Percentiles rank a stretch among this genome's conserved stretches.
Conservation (phyloP, 345 rosid genomes). For the Rhodomyrtus tomentosa region DNA sequence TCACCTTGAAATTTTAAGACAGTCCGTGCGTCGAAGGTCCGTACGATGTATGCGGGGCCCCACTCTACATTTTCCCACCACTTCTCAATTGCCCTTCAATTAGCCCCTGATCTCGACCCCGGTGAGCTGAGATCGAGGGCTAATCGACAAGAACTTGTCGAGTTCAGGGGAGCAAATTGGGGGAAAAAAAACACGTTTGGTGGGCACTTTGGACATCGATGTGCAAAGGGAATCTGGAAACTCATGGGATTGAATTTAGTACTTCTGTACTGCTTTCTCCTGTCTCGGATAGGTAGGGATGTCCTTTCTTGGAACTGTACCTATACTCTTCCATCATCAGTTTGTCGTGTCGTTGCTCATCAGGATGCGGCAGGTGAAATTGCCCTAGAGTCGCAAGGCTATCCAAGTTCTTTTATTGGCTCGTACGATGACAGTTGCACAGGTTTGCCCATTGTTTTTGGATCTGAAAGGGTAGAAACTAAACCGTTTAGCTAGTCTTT, state of each 20-base stretch:
- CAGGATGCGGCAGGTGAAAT: slow-evolving; percentile 8
- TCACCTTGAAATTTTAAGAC: no score
- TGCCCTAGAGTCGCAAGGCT: slow-evolving; percentile 1
- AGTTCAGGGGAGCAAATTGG: no score
- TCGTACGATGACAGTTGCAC: slow-evolving; percentile 1
- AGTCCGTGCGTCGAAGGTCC: no score
- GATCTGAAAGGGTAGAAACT: neutral
- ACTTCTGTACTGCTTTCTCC: neutral
- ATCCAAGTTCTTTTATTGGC: slow-evolving; percentile 6
- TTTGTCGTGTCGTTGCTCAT: neutral
- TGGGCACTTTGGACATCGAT: no score
- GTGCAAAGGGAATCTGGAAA: neutral
- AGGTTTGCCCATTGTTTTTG: neutral
- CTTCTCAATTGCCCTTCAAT: no score
- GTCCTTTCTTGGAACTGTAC: neutral
- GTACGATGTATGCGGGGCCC: no score
- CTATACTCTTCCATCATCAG: neutral
- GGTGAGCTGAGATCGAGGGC: no score
- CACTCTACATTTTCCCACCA: no score
- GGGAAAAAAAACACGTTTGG: no score
- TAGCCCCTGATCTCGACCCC: no score
- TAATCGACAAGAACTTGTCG: no score
- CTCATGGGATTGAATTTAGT: neutral
- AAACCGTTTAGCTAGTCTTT: neutral
- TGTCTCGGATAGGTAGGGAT: neutral